A percentile compares a stretch with the other conserved stretches of the same genome.
Conservation (phyloP, 2,329 filamentous ascomycete genomes). For the Fusarium sp. region DNA sequence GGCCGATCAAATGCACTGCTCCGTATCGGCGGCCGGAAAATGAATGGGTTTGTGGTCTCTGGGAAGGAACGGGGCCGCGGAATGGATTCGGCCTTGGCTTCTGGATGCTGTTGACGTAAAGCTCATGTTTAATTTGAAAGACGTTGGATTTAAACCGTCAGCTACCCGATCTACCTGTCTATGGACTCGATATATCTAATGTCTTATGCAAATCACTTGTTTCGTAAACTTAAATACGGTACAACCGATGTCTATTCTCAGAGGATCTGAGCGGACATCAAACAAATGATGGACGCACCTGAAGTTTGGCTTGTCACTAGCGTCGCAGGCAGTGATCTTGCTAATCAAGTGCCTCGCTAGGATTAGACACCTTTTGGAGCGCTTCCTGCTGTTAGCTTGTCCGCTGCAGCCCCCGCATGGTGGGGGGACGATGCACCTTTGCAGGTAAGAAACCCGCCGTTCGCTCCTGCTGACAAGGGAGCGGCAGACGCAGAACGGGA, state of each 20-base stretch:
- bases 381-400: conserved; percentile 11
- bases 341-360: conserved; percentile 31
- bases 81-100: conserved; percentile 15
- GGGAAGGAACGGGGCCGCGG: conserved; percentile 26
- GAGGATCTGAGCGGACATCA: conserved; percentile 10
- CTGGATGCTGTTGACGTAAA: neutral
- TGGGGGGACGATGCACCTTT: conserved; percentile 33
- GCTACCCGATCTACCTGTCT: neutral
- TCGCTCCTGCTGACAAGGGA: conserved; percentile 31
- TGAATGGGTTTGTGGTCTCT: conserved; percentile 7
- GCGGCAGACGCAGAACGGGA: conserved; percentile 1
- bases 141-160: neutral
- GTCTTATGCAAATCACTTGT: neutral
- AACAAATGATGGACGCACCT: conserved; percentile 1
- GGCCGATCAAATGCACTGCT: conserved; percentile 22
- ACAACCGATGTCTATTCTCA: conserved; percentile 2
- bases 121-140: neutral
- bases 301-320: conserved; percentile 17
- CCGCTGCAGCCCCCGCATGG: conserved; percentile 34
- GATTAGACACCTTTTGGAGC: conserved; percentile 29
- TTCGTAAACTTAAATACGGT: neutral
- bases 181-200: neutral
- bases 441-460: conserved; percentile 24
- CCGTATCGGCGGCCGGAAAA: conserved; percentile 31
- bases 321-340: conserved; percentile 27